Evolutionary conservation across 257 asterid genomes (phyloP).

Genomic region (Solanum pennellii): DNA sequence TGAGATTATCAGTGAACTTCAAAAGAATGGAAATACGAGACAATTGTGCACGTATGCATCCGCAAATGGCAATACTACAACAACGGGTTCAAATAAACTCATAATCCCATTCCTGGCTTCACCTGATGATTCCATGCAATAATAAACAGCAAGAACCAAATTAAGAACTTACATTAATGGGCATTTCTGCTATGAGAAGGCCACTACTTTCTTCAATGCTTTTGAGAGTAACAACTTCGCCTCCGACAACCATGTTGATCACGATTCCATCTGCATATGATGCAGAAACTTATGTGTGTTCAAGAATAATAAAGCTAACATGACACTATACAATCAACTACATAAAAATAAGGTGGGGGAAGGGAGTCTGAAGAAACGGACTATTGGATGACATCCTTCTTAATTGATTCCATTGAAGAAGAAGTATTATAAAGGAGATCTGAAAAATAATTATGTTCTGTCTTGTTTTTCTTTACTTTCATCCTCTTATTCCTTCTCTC

Average conservation of each 20-base stretch:
- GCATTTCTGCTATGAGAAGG: conserved; percentile 79
- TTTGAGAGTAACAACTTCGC: conserved; percentile 79
- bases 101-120: not conserved
- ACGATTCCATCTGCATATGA: conserved; percentile 68
- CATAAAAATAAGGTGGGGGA: not conserved
- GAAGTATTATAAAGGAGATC: not conserved
- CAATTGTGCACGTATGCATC: not conserved
- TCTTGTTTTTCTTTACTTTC: not conserved
- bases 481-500: not conserved
- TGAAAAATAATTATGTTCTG: not conserved
- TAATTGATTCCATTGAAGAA: not conserved
- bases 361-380: not conserved
- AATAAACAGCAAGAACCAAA: not conserved
- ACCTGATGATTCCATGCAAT: not conserved
- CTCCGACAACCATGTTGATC: conserved; percentile 92
- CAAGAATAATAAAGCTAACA: not conserved
- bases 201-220: conserved; percentile 83
- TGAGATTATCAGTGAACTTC: not conserved
- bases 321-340: not conserved
- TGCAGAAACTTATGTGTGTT: not conserved
- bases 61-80: not conserved
- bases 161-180: conserved; percentile 59
- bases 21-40: not conserved
- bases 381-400: not conserved
- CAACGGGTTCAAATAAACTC: not conserved